These are phyloP conservation scores for Zygosaccharomyces siamensis DNA, from an alignment of 805 yeast species.

Conservation along the genomic window DNA sequence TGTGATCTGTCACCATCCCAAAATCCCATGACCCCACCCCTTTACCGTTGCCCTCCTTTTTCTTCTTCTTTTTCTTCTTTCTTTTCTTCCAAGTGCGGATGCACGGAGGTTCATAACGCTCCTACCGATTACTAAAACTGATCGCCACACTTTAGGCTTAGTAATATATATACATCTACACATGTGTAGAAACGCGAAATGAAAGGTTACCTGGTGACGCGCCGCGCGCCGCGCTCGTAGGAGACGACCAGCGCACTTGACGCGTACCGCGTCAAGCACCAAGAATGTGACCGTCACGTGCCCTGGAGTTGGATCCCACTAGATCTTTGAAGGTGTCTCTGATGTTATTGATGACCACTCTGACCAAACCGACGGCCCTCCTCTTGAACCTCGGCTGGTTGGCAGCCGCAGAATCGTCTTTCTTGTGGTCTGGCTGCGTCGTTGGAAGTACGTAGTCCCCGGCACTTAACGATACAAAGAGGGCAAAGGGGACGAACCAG, in stretches of 20 bases:
- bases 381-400: constrained; percentile 30
- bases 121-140: background rate
- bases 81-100: background rate
- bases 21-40: background rate
- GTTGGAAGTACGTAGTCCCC: constrained; percentile 82
- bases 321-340: constrained; percentile 35
- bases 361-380: constrained; percentile 62
- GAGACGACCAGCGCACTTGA: no score
- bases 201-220: no score
- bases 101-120: background rate
- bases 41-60: background rate
- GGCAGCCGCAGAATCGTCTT: constrained; percentile 24
- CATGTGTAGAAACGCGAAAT: background rate
- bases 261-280: background rate
- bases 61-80: background rate
- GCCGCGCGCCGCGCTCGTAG: no score
- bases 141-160: background rate
- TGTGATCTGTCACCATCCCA: no score
- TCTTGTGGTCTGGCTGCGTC: constrained; percentile 28
- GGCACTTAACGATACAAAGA: constrained; percentile 88
- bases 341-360: constrained; percentile 51
- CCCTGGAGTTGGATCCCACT: background rate
- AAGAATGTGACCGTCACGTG: background rate
- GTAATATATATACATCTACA: background rate
- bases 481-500: constrained; percentile 91